phyloP scores from a whole-genome alignment of 2,329 filamentous ascomycete species.

The Sarocladium oryzae region DNA sequence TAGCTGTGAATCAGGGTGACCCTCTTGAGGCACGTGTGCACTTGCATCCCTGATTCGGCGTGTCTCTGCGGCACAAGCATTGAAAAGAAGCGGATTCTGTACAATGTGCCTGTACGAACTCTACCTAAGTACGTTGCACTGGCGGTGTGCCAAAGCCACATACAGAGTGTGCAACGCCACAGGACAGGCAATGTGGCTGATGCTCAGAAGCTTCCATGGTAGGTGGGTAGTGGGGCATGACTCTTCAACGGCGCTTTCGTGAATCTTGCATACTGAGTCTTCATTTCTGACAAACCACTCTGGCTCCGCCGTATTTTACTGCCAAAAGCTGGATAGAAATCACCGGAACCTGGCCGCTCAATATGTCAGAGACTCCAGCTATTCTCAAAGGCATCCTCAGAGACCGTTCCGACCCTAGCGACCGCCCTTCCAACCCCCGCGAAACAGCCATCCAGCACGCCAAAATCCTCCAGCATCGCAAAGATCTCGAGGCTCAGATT shows the following conservation, averaged over 20 bases:
- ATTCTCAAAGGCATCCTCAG: slow-evolving; percentile 56
- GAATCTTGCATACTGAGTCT: background rate
- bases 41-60: no score
- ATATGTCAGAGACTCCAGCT: slow-evolving; percentile 22
- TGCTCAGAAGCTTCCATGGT: slow-evolving; percentile 5
- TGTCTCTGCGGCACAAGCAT: no score
- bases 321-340: background rate
- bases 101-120: no score
- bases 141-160: slow-evolving; percentile 5
- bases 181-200: slow-evolving; percentile 1
- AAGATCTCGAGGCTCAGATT: slow-evolving; percentile 69
- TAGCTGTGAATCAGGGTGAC: no score
- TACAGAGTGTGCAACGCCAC: background rate
- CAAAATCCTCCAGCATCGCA: slow-evolving; percentile 72
- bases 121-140: no score
- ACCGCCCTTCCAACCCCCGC: slow-evolving; percentile 33
- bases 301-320: background rate
- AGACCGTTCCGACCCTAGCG: slow-evolving; percentile 28
- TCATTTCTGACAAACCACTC: background rate
- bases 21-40: no score
- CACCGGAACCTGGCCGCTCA: background rate
- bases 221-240: background rate
- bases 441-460: slow-evolving; percentile 78
- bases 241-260: background rate
- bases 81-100: no score